These are phyloP conservation scores for Backusella luteola DNA, from an alignment of 192 early-diverging fungal genomes.

Conservation along the genomic window DNA sequence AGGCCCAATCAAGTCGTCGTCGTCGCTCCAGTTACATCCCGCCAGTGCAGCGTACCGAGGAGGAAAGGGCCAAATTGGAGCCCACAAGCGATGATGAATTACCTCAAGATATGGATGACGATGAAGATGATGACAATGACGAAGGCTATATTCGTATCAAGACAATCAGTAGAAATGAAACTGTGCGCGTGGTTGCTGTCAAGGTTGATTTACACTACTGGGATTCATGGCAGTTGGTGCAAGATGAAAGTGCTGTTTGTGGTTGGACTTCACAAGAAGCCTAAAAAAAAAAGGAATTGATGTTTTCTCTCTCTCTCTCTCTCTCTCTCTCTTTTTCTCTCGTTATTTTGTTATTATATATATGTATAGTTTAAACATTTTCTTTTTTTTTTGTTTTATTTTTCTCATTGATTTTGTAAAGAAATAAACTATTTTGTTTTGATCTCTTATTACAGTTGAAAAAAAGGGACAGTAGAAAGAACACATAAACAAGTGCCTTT, in stretches of 20 bases:
- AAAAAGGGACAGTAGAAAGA: background rate
- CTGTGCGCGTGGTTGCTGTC: slow-evolving; percentile 66
- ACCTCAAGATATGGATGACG: slow-evolving; percentile 15
- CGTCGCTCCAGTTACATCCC: slow-evolving; percentile 41
- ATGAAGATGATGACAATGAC: slow-evolving; percentile 49
- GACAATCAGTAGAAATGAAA: slow-evolving; percentile 52
- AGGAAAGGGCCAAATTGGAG: background rate
- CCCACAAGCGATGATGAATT: slow-evolving; percentile 14
- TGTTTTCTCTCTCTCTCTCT: background rate
- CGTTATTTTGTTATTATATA: background rate
- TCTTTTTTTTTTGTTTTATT: slow-evolving; percentile 18
- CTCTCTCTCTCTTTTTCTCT: background rate
- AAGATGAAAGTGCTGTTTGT: slow-evolving; percentile 40
- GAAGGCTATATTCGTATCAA: slow-evolving; percentile 59
- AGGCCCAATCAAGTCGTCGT: slow-evolving; percentile 39
- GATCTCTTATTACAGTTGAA: background rate
- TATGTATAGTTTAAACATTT: slow-evolving; percentile 8
- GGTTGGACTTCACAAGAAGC: slow-evolving; percentile 47
- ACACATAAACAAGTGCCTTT: too few relatives aligned
- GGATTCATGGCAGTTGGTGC: slow-evolving; percentile 66
- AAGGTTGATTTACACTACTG: slow-evolving; percentile 77
- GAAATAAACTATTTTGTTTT: background rate
- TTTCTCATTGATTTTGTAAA: background rate
- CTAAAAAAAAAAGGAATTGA: background rate
- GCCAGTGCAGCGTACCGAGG: slow-evolving; percentile 23